phyloP scores from a whole-genome alignment of 805 yeast species.

The Kodamaea sagamina region DNA sequence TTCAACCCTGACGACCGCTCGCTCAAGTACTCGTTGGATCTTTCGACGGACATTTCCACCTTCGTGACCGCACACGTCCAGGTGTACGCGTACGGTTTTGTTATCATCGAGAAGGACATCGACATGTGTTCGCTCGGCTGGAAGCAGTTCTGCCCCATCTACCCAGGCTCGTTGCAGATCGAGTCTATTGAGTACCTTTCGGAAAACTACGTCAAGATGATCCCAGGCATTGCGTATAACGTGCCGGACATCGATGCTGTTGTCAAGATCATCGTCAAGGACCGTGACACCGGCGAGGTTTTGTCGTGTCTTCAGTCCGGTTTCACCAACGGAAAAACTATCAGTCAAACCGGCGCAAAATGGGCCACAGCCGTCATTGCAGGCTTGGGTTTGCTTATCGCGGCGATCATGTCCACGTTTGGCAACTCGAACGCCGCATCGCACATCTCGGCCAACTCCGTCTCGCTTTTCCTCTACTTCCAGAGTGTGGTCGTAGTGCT shows the following conservation, averaged over 20 bases:
- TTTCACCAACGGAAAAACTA: conserved; percentile 77
- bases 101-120: conserved; percentile 56
- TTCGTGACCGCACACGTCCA: conserved; percentile 67
- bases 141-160: conserved; percentile 89
- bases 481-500: conserved; percentile 82
- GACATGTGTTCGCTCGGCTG: conserved; percentile 69
- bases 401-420: conserved; percentile 79
- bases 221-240: conserved; percentile 83
- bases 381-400: conserved; percentile 79
- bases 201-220: conserved; percentile 47
- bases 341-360: conserved; percentile 59
- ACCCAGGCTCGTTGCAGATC: conserved; percentile 78
- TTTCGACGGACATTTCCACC: conserved; percentile 67
- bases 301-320: conserved; percentile 77
- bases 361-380: conserved; percentile 95
- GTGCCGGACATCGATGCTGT: conserved; percentile 88
- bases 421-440: conserved; percentile 91
- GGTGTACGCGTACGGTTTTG: conserved; percentile 86
- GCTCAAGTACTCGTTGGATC: conserved; percentile 65
- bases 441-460: conserved; percentile 83
- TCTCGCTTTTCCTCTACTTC: conserved; percentile 81
- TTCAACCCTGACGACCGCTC: conserved; percentile 74
- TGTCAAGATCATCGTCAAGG: conserved; percentile 55
- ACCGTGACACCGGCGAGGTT: conserved; percentile 41
- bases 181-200: conserved; percentile 67